phyloP scores from a whole-genome alignment of 805 yeast genomes.

The Wickerhamomyces sydowiorum region DNA sequence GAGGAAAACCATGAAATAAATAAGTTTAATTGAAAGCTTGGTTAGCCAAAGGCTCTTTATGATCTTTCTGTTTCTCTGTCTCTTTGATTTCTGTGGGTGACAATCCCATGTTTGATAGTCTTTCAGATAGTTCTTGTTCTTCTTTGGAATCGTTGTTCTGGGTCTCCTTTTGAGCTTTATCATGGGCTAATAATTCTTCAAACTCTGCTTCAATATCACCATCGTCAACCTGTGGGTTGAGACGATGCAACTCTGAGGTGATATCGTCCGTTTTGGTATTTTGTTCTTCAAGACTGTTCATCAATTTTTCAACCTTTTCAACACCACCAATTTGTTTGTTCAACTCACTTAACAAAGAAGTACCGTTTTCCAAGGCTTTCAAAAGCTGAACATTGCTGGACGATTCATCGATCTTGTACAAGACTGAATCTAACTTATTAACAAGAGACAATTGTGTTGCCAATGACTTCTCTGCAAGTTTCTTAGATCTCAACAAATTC shows the following conservation, averaged over 20 bases:
- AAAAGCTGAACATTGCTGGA: conserved; percentile 33
- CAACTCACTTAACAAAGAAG: conserved; percentile 28
- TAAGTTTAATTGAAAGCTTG: neutral
- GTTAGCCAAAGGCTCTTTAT: neutral
- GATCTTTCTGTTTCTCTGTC: neutral
- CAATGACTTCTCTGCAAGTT: conserved; percentile 29
- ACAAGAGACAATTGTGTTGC: conserved; percentile 25
- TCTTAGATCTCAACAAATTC: conserved; percentile 28
- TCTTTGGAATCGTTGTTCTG: conserved; percentile 1
- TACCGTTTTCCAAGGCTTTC: conserved; percentile 31
- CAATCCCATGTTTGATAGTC: neutral
- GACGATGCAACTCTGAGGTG: conserved; percentile 25
- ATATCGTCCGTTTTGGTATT: conserved; percentile 32
- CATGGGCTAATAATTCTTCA: conserved; percentile 23
- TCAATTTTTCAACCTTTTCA: conserved; percentile 34
- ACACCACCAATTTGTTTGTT: conserved; percentile 37
- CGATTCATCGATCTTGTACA: conserved; percentile 37
- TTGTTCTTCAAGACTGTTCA: conserved; percentile 35
- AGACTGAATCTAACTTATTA: conserved; percentile 32
- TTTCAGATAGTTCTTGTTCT: conserved; percentile 16
- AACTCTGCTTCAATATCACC: conserved; percentile 33
- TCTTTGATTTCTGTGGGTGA: neutral
- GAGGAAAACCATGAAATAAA: conserved; percentile 13
- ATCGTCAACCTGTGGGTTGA: conserved; percentile 17
- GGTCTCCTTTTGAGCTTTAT: conserved; percentile 1